Evolutionary conservation across 2,329 filamentous ascomycete species (phyloP).

Genomic region (Orbilia ellipsospora): DNA sequence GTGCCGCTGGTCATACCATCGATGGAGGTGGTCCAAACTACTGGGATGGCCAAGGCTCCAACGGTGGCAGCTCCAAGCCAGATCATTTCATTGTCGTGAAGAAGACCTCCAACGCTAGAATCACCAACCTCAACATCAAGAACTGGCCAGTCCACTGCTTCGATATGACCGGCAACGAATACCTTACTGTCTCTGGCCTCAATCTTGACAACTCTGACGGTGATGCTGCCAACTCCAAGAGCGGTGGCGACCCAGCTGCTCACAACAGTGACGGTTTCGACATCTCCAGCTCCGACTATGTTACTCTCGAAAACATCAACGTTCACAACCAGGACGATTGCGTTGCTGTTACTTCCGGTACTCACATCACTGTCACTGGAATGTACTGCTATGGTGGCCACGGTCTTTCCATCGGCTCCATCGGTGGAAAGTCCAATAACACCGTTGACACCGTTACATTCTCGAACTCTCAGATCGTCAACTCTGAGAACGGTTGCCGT

Average conservation of each 20-base stretch:
- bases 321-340: slow-evolving; percentile 74
- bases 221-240: slow-evolving; percentile 35
- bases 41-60: slow-evolving; percentile 69
- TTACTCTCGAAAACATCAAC: slow-evolving; percentile 68
- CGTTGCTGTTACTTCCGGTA: slow-evolving; percentile 69
- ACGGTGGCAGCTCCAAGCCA: slow-evolving; percentile 63
- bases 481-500: slow-evolving; percentile 69
- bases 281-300: slow-evolving; percentile 66
- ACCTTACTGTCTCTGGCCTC: slow-evolving; percentile 62
- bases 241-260: slow-evolving; percentile 28
- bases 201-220: slow-evolving; percentile 62
- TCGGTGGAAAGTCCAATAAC: slow-evolving; percentile 68
- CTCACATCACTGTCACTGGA: slow-evolving; percentile 65
- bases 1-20: slow-evolving; percentile 67
- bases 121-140: slow-evolving; percentile 63
- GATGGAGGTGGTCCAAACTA: slow-evolving; percentile 70
- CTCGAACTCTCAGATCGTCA: slow-evolving; percentile 65
- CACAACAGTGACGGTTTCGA: slow-evolving; percentile 73
- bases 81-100: slow-evolving; percentile 67
- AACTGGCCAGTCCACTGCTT: slow-evolving; percentile 65
- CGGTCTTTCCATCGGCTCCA: slow-evolving; percentile 65
- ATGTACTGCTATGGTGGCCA: slow-evolving; percentile 65
- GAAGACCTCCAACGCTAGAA: slow-evolving; percentile 61
- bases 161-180: slow-evolving; percentile 62
- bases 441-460: slow-evolving; percentile 68